These are phyloP conservation scores for Hypericum androsaemum DNA, from an alignment of 345 rosid genomes.

Conservation along the genomic window DNA sequence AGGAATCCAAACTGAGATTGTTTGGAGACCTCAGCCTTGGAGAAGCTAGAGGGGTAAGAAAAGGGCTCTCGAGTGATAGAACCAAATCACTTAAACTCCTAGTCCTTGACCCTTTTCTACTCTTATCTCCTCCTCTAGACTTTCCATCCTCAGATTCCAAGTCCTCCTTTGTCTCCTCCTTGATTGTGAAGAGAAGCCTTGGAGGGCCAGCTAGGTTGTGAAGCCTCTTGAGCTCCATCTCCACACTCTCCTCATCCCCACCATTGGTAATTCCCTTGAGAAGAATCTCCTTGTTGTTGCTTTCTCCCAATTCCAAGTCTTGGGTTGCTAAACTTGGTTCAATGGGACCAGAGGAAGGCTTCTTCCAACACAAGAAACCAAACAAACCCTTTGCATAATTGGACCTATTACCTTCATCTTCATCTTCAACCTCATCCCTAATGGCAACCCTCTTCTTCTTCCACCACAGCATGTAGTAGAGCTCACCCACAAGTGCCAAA, in stretches of 20 bases:
- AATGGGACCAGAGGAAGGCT: conserved; percentile 29
- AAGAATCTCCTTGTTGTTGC: conserved; percentile 36
- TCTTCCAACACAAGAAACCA: conserved; percentile 54
- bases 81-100: conserved; percentile 66
- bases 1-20: conserved; percentile 29
- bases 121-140: conserved; percentile 42
- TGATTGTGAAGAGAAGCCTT: conserved; percentile 87
- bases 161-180: conserved; percentile 89
- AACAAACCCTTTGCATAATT: conserved; percentile 50
- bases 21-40: conserved; percentile 35
- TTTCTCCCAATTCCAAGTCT: conserved; percentile 50
- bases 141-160: conserved; percentile 86
- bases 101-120: conserved; percentile 55
- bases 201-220: conserved; percentile 79
- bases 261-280: conserved; percentile 26
- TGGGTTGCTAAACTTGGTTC: conserved; percentile 12
- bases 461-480: conserved; percentile 78
- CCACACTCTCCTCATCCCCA: conserved; percentile 37
- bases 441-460: conserved; percentile 36
- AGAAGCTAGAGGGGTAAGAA: conserved; percentile 60
- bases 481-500: conserved; percentile 58
- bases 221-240: conserved; percentile 85
- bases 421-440: conserved; percentile 22
- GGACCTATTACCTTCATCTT: conserved; percentile 30
- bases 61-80: conserved; percentile 38